Evolutionary conservation across 306 rosid species (phyloP), one percentile per base, ranked within the genome.

Genomic region (Vigna mungo): DNA sequence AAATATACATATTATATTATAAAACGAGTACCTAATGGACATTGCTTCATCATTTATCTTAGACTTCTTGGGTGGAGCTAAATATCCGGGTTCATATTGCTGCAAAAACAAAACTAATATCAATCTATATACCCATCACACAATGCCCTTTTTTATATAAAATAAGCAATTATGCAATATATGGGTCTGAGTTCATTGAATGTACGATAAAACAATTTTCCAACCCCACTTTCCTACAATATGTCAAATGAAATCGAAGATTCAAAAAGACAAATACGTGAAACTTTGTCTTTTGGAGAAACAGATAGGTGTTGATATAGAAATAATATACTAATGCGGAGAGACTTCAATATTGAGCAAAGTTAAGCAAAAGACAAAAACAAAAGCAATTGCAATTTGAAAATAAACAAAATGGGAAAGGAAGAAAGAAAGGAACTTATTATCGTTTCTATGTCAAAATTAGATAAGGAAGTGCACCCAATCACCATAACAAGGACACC

Each of bases 1-100:
- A 69, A 72, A 52, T 36, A 53, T 13, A 20, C 44, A 16, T 34
- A 36, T 52, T 34, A 21, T 61, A 47, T 68, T 25, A 9, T 6
- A 15, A 20, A 20, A 20, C 77, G 75, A 53, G 21, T 87, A 95
- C 99, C 97, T 89, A 44, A 79, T 81, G 18, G 92, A 88, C 49
- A 88, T 88, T 74, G 94, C 85, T 58, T 86, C 87, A 41, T 90
- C 92, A 69, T 74, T 79, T 78, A 75, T 80, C 81, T 81, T 78
- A 56, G 84, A 81, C 75, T 86, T 89, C 84, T 92, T 92, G 5
- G 90, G 86, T 61, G 85, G 84, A 66, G 86, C 86, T 27, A 90
- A 86, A 56, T 91, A 95, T 43, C 92, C 99, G 11, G 96, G 97
- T 77, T 91, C 93, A 58, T 89, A 95, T 80, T 87, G 85, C 99